These are phyloP conservation scores for Nepenthes gracilis DNA, from an alignment of 148 eudicot species.

Conservation along the genomic window DNA sequence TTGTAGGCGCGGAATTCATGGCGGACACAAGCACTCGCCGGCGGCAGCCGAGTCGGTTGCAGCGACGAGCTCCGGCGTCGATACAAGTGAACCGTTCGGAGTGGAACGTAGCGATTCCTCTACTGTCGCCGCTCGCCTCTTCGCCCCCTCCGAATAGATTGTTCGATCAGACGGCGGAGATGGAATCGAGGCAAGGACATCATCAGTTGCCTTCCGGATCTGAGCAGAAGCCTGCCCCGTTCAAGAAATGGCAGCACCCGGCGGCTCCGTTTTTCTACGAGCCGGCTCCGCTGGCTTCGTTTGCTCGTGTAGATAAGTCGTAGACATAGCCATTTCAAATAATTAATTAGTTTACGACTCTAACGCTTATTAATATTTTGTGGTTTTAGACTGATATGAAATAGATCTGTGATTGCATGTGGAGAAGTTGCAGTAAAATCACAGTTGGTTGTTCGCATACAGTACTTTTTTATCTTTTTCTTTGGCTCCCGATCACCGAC, in stretches of 20 bases:
- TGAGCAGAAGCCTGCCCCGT: conserved; percentile 11
- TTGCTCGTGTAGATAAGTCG: background rate
- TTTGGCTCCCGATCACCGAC: too few species aligned
- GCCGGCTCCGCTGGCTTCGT: conserved; percentile 6
- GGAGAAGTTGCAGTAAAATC: too few species aligned
- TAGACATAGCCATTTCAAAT: conserved; percentile 1
- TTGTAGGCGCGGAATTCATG: conserved; percentile 8
- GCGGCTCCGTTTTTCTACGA: conserved; percentile 37
- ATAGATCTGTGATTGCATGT: too few species aligned
- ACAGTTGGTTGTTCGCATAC: too few species aligned
- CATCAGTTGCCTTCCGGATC: conserved; percentile 11
- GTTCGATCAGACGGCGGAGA: conserved; percentile 15
- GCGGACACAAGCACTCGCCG: conserved; percentile 19
- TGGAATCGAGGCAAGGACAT: conserved; percentile 8
- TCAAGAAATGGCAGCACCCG: conserved; percentile 40
- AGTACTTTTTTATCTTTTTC: too few species aligned
- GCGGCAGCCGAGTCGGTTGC: conserved; percentile 38
- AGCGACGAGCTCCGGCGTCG: conserved; percentile 56
- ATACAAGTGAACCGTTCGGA: conserved; percentile 39
- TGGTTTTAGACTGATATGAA: too few species aligned
- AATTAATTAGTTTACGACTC: too few species aligned
- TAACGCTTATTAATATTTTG: too few species aligned
- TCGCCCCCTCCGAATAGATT: conserved; percentile 25
- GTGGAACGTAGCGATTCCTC: conserved; percentile 69
- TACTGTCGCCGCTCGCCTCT: conserved; percentile 44